Percentiles rank a stretch among this genome's conserved stretches.
Evolutionary conservation across 2,329 filamentous ascomycete genomes (phyloP).

Genomic region (Microsporum ferrugineum): DNA sequence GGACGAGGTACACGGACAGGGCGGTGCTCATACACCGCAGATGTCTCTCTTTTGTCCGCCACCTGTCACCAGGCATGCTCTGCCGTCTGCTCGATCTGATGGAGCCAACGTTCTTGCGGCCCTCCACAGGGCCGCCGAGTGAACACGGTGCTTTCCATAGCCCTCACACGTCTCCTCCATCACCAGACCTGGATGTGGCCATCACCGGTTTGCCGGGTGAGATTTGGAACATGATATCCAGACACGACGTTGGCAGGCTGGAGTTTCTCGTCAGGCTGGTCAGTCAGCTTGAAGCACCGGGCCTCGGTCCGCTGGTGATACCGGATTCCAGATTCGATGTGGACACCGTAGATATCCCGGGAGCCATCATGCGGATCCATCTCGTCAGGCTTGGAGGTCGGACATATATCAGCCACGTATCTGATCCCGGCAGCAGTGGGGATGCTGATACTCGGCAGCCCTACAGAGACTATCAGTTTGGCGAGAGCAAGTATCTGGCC

Average conservation of each 20-base stretch:
- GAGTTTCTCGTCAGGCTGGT: background rate
- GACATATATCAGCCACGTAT: slow-evolving; percentile 11
- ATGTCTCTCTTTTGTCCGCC: slow-evolving; percentile 5
- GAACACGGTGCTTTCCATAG: background rate
- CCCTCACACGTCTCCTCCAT: background rate
- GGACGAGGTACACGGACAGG: background rate
- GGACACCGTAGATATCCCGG: background rate
- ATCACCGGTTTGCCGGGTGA: background rate
- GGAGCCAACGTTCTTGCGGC: slow-evolving; percentile 3
- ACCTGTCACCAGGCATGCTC: background rate
- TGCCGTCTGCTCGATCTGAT: slow-evolving; percentile 5
- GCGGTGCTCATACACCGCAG: slow-evolving; percentile 5
- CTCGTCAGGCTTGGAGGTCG: background rate
- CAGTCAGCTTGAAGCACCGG: background rate
- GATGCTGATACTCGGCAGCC: slow-evolving; percentile 16
- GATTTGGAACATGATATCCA: slow-evolving; percentile 2
- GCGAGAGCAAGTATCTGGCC: slow-evolving; percentile 1
- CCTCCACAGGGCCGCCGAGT: background rate
- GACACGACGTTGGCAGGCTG: background rate
- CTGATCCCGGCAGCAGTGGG: slow-evolving; percentile 16
- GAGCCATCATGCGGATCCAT: slow-evolving; percentile 4
- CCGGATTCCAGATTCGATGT: background rate
- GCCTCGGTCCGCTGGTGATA: background rate
- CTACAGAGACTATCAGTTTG: slow-evolving; percentile 1
- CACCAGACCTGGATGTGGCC: background rate